phyloP scores from a whole-genome alignment of 2,329 filamentous ascomycete species.

The Botrytis fragariae region DNA sequence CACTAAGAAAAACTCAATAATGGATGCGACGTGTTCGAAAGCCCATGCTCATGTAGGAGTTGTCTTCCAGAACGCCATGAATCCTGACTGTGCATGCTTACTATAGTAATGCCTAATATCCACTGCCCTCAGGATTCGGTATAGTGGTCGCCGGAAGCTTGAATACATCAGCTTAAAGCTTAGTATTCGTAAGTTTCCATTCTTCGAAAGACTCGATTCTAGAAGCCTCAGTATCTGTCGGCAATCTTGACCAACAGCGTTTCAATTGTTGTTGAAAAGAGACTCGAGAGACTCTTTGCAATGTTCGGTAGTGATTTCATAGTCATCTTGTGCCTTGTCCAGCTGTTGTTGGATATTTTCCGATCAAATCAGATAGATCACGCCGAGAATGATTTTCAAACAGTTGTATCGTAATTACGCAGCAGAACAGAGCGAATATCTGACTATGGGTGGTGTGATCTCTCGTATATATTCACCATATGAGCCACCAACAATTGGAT shows the following conservation, averaged over 20 bases:
- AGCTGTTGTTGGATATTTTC: neutral
- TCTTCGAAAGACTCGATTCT: neutral
- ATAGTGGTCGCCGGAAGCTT: neutral
- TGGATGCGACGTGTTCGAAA: neutral
- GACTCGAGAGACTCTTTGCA: neutral
- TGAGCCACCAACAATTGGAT: neutral
- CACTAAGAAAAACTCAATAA: neutral
- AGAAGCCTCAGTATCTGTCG: too few species aligned
- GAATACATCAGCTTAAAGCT: neutral
- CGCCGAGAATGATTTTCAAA: neutral
- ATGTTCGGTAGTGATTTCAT: neutral
- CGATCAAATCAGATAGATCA: neutral
- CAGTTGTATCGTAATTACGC: neutral
- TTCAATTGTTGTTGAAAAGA: neutral
- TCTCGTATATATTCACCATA: neutral
- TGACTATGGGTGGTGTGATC: neutral
- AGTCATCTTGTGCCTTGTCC: neutral
- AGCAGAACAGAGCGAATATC: neutral
- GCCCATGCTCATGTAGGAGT: neutral
- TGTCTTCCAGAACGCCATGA: neutral
- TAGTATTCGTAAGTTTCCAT: neutral
- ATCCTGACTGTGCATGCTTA: neutral
- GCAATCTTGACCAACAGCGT: neutral
- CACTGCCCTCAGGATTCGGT: neutral
- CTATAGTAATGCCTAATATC: neutral